These are phyloP conservation scores for Centrapalus pauciflorus DNA, from an alignment of 129 eudicot species.

Conservation along the genomic window DNA sequence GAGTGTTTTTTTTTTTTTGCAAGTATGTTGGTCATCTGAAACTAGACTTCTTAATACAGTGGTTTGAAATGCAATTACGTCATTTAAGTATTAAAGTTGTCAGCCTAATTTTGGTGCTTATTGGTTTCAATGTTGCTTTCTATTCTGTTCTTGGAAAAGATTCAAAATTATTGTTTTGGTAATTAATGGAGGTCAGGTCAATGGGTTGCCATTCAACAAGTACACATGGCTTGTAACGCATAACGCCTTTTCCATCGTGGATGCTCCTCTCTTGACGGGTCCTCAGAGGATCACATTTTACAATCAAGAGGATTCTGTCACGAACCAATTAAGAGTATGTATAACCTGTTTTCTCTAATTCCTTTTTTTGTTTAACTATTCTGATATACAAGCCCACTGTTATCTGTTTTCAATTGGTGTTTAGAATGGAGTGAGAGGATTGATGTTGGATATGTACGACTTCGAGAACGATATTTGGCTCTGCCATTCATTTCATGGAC, in stretches of 20 bases:
- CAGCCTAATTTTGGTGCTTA: not conserved
- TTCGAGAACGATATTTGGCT: constrained; percentile 93
- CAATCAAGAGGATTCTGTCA: constrained; percentile 94
- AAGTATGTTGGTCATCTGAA: not conserved
- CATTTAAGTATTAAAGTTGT: not conserved
- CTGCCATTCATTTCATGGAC: constrained; percentile 86
- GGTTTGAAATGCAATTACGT: not conserved
- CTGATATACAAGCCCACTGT: constrained; percentile 6
- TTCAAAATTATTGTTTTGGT: constrained; percentile 7
- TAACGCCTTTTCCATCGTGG: constrained; percentile 89
- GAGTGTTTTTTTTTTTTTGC: not conserved
- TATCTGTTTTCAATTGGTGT: constrained; percentile 6
- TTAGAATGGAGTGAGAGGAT: constrained; percentile 99
- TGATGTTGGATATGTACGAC: constrained; percentile 99
- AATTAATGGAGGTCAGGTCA: constrained; percentile 47
- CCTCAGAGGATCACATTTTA: constrained; percentile 88
- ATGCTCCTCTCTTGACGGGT: constrained; percentile 87
- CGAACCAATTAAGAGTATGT: constrained; percentile 89
- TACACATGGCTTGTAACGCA: constrained; percentile 97
- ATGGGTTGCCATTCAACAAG: constrained; percentile 95
- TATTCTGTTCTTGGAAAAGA: not conserved
- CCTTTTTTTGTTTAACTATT: not conserved
- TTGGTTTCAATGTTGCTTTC: not conserved
- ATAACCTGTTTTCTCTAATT: not conserved
- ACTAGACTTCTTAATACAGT: not conserved